phyloP scores from a whole-genome alignment of 345 rosid species.

The Citrus glauca region DNA sequence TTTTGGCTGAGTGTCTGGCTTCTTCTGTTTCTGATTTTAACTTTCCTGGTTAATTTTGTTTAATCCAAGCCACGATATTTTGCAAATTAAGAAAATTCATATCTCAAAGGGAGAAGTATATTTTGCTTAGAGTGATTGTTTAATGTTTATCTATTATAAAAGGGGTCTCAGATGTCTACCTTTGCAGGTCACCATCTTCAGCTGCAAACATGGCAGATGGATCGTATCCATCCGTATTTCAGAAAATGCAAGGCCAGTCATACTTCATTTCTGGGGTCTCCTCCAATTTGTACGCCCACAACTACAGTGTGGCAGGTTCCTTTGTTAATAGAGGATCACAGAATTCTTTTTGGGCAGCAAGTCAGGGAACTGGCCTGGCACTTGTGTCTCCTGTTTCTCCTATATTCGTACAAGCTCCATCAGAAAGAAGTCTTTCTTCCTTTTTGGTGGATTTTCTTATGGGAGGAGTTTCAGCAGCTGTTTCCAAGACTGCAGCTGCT shows the following conservation, averaged over 20 bases:
- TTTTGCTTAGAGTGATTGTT: not conserved
- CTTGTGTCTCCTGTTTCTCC: conserved; percentile 28
- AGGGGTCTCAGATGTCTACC: not conserved
- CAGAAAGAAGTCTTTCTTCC: conserved; percentile 33
- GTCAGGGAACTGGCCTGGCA: conserved; percentile 26
- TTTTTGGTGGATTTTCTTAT: conserved; percentile 49
- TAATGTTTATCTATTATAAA: not conserved
- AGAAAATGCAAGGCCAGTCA: conserved; percentile 53
- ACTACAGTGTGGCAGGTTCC: conserved; percentile 14
- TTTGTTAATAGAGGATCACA: conserved; percentile 34
- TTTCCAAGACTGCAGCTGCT: conserved; percentile 49
- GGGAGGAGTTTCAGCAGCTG: conserved; percentile 65
- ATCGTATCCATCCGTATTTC: conserved; percentile 50
- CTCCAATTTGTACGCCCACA: conserved; percentile 22
- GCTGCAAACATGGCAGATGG: conserved; percentile 56
- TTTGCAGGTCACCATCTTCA: conserved; percentile 27
- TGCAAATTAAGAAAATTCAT: not conserved
- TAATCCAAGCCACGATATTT: not conserved
- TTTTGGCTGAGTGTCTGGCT: not conserved
- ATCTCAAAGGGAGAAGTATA: not conserved
- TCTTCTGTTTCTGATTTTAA: not conserved
- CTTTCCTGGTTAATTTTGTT: not conserved
- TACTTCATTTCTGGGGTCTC: conserved; percentile 36
- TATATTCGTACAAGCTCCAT: conserved; percentile 44
- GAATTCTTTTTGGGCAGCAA: conserved; percentile 28